Evolutionary conservation across 2,329 filamentous ascomycete species (phyloP), one percentile per base, ranked within the genome.

Genomic region (Botrytis fragariae): DNA sequence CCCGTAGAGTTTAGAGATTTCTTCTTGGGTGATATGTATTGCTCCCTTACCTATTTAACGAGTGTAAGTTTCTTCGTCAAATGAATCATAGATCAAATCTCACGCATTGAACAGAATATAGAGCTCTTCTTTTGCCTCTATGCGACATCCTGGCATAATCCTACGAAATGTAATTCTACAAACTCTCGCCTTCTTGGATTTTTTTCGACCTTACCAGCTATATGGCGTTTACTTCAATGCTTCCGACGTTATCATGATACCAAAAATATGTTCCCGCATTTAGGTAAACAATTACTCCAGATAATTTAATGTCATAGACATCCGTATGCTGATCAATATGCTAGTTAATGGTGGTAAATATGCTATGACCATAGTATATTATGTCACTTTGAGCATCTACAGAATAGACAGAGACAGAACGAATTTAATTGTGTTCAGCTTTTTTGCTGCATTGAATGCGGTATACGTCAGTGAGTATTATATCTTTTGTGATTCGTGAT

Each of bases 1-100:
- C 94, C 94, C 1, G 96, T 99, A 68, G 95, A 98, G 81, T 99
- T 98, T 81, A 90, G 95, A 73, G 96, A 99, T 82, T 98, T 99
- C 84, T 98, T 98, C 82, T 87, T 98, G 0, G 96, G 96, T 70
- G 96, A 99, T 81, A 98, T 98, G 86, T 97, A 97, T 82, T 98
- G 95, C 83, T 98, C 96, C 4, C 86, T 97, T 72, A 97, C 95
- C 9, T 99, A 99, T 82, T 88, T 92, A 25, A 93, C 93, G 83
- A 92, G 93, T 74, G 93, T 95, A 86, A 84, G 92, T 88, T 10
- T 3, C 39, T 4, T 25, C 7, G 5, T 37, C 8, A 8, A 4
- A n/a, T 20, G 5, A 18, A n/a, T 20, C 45, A 16, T n/a, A 12
- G 5, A 59, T 25, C 73, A 48, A 64, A 68, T 59, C 79, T 83